Percentiles rank a stretch among this genome's conserved stretches.
Conservation (phyloP, 345 rosid genomes). For the Eucalyptus polyanthemos region DNA sequence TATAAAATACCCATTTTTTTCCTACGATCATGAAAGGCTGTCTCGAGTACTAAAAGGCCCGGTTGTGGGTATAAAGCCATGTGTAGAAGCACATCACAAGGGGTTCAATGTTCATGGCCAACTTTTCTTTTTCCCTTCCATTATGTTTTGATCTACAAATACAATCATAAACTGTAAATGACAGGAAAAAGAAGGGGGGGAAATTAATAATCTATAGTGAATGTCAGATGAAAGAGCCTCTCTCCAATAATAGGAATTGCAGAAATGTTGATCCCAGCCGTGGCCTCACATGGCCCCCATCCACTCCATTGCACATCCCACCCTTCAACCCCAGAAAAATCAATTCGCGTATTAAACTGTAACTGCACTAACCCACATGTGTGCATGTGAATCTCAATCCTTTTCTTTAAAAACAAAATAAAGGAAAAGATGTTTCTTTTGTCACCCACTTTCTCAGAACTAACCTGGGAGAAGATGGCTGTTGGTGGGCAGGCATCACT, state of each 20-base stretch:
- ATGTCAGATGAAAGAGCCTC: not conserved
- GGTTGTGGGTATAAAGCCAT: not conserved
- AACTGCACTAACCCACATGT: not conserved
- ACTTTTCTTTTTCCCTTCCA: not conserved
- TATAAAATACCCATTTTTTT: not conserved
- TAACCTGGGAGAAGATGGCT: not conserved
- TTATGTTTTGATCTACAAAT: not conserved
- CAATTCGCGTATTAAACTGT: not conserved
- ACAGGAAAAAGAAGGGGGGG: not conserved
- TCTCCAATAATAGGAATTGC: constrained; percentile 1
- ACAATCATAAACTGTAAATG: not conserved
- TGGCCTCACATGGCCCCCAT: constrained; percentile 10
- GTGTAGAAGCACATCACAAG: not conserved
- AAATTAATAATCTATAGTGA: not conserved
- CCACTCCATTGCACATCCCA: not conserved
- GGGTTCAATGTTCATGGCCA: not conserved
- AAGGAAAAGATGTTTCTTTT: not conserved
- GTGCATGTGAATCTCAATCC: constrained; percentile 8
- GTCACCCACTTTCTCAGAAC: not conserved
- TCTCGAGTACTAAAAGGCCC: not conserved
- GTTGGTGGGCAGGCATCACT: not conserved
- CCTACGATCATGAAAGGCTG: not conserved
- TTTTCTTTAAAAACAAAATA: not conserved
- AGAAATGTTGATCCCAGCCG: not conserved
- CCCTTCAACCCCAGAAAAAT: not conserved